Conservation (phyloP, 768 basidiomycete genomes). For the Boletales sp. region DNA sequence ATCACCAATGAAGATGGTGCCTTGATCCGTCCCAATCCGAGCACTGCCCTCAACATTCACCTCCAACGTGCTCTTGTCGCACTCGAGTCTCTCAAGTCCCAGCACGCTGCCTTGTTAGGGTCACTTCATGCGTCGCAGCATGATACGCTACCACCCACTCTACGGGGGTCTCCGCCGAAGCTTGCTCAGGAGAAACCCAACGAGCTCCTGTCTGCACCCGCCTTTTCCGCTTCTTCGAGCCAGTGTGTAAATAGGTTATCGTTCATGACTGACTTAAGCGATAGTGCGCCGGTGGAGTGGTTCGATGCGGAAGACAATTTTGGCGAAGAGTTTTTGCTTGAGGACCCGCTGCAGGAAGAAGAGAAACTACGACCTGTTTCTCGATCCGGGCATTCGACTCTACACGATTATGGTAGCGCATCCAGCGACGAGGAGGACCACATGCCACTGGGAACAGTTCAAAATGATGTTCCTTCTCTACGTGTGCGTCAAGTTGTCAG, state of each 20-base stretch:
- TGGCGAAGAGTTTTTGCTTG: slow-evolving; percentile 60
- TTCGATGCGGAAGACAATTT: slow-evolving; percentile 63
- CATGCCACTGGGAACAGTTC: neutral
- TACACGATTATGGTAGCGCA: slow-evolving; percentile 34
- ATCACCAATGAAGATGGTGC: slow-evolving; percentile 27
- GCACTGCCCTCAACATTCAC: slow-evolving; percentile 17
- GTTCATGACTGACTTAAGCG: slow-evolving; percentile 46
- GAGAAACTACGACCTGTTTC: slow-evolving; percentile 37
- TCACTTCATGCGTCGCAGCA: slow-evolving; percentile 36
- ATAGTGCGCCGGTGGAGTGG: slow-evolving; percentile 58
- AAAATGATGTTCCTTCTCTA: slow-evolving; percentile 5
- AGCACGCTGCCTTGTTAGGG: slow-evolving; percentile 51
- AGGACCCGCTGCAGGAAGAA: slow-evolving; percentile 39
- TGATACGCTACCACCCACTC: slow-evolving; percentile 23
- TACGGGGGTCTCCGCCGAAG: slow-evolving; percentile 34
- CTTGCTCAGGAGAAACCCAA: slow-evolving; percentile 49
- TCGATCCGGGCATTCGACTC: slow-evolving; percentile 40
- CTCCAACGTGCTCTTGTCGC: slow-evolving; percentile 45
- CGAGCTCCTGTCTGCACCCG: slow-evolving; percentile 19
- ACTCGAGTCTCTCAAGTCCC: slow-evolving; percentile 54
- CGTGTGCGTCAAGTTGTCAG: slow-evolving; percentile 35
- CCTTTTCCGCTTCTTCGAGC: slow-evolving; percentile 27
- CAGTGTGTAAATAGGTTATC: slow-evolving; percentile 43
- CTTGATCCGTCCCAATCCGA: slow-evolving; percentile 13
- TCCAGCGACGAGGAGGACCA: slow-evolving; percentile 50